phyloP scores from a whole-genome alignment of 2,329 filamentous ascomycete genomes.

The Talaromyces rugulosus region DNA sequence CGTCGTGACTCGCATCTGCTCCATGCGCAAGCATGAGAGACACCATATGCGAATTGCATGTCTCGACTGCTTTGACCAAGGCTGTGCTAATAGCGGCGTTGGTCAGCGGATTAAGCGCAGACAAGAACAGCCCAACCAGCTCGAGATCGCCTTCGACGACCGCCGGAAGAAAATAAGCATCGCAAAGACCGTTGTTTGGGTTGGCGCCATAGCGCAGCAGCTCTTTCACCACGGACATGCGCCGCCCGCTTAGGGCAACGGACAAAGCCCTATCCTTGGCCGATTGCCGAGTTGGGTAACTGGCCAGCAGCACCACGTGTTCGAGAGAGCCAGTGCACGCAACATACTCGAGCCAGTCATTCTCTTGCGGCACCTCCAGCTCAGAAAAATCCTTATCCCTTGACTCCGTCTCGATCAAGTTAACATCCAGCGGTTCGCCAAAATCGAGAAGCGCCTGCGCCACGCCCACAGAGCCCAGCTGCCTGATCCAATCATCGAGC shows the following conservation, averaged over 20 bases:
- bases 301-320: not conserved
- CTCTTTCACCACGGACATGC: not conserved
- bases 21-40: not conserved
- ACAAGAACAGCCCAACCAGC: conserved; percentile 1
- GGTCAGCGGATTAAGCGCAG: not conserved
- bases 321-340: not conserved
- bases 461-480: not conserved
- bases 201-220: not conserved
- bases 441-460: conserved; percentile 1
- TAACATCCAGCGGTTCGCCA: not conserved
- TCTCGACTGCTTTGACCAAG: conserved; percentile 1
- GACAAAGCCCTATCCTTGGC: conserved; percentile 1
- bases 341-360: not conserved
- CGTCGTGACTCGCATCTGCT: not conserved
- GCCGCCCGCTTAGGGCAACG: not conserved
- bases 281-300: not conserved
- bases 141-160: not conserved
- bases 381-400: not conserved
- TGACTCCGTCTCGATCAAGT: not conserved
- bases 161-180: not conserved
- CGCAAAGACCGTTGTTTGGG: not conserved
- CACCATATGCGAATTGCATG: not conserved
- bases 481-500: not conserved
- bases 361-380: not conserved
- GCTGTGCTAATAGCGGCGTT: not conserved